Evolutionary conservation across 768 basidiomycete genomes (phyloP).

Genomic region (Trametes gibbosa): DNA sequence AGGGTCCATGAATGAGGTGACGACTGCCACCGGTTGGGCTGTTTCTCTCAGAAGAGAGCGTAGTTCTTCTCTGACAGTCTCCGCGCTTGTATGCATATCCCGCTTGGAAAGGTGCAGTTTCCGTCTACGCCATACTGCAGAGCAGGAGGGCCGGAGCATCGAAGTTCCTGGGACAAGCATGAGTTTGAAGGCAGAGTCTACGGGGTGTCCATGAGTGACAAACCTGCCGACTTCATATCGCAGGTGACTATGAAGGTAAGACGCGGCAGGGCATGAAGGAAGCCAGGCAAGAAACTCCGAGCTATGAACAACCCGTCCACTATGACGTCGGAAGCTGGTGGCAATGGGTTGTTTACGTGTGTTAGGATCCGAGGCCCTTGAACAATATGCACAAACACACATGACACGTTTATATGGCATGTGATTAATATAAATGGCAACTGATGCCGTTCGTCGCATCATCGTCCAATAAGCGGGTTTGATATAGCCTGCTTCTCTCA

Average conservation of each 20-base stretch:
- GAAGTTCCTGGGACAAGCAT: not conserved
- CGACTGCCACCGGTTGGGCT: conserved; percentile 84
- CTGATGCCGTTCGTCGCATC: too few relatives aligned
- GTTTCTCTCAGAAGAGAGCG: conserved; percentile 67
- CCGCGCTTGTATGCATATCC: not conserved
- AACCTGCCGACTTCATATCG: not conserved
- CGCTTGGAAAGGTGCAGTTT: not conserved
- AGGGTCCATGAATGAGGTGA: conserved; percentile 64
- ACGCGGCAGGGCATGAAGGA: not conserved
- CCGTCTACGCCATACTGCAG: not conserved
- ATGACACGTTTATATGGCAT: too few relatives aligned
- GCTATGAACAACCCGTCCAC: too few relatives aligned
- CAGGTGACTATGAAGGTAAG: not conserved
- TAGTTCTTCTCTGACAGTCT: conserved; percentile 31
- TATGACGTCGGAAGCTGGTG: not conserved
- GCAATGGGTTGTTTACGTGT: conserved; percentile 21
- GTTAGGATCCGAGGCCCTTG: conserved; percentile 23
- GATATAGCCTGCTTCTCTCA: not conserved
- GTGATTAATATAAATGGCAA: too few relatives aligned
- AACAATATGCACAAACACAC: conserved; percentile 11
- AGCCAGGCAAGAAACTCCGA: too few relatives aligned
- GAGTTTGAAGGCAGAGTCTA: not conserved
- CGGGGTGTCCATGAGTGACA: too few relatives aligned
- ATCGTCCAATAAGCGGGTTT: too few relatives aligned
- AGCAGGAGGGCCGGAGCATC: not conserved